Evolutionary conservation across 768 basidiomycete genomes (phyloP).

Genomic region (Russula virescens): DNA sequence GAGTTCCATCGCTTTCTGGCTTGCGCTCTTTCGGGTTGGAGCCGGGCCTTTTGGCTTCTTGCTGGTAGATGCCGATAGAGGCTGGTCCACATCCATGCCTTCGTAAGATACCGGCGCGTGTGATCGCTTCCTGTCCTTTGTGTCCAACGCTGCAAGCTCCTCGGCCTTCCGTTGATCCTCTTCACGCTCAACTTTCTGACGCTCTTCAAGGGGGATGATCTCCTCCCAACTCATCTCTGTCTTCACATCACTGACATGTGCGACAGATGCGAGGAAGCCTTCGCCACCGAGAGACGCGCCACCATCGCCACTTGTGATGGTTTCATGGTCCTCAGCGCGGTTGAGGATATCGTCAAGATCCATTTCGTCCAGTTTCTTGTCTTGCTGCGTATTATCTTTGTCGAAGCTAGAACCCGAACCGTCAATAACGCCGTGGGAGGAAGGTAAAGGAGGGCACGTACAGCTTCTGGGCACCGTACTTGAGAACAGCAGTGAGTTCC

Average conservation of each 20-base stretch:
- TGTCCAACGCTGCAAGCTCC: conserved; percentile 61
- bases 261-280: conserved; percentile 92
- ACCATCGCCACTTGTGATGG: conserved; percentile 74
- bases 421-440: conserved; percentile 20
- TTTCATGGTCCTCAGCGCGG: conserved; percentile 96
- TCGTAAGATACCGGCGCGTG: conserved; percentile 87
- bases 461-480: conserved; percentile 99
- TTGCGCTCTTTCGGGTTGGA: conserved; percentile 80
- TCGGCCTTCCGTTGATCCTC: conserved; percentile 70
- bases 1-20: conserved; percentile 92
- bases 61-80: conserved; percentile 50
- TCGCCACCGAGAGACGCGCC: conserved; percentile 96
- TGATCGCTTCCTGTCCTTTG: conserved; percentile 67
- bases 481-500: conserved; percentile 93
- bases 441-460: conserved; percentile 34
- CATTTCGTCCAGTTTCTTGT: conserved; percentile 96
- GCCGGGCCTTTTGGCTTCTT: conserved; percentile 73
- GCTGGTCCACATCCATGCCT: conserved; percentile 87
- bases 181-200: conserved; percentile 77
- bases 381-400: conserved; percentile 90
- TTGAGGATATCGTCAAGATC: conserved; percentile 97
- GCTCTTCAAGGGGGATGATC: conserved; percentile 91
- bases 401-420: conserved; percentile 64
- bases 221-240: conserved; percentile 99
- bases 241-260: conserved; percentile 95